Evolutionary conservation across 352 stramenopile species (phyloP).

Genomic region (Phytophthora citrophthora): DNA sequence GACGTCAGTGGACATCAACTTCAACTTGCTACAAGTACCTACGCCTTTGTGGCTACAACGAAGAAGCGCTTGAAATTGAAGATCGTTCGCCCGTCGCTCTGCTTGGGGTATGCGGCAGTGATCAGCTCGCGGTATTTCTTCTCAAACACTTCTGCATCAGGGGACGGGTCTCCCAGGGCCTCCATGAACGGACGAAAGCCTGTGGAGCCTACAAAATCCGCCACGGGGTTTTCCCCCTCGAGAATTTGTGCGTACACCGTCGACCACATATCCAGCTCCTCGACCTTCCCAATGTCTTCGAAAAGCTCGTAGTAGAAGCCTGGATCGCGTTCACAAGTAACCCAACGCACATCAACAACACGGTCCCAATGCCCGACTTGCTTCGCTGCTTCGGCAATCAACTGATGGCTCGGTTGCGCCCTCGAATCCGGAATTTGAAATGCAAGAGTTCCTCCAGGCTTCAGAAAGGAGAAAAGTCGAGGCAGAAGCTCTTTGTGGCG

Average conservation of each 20-base stretch:
- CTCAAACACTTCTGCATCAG: conserved; percentile 41
- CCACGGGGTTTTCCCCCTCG: conserved; percentile 67
- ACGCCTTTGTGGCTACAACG: conserved; percentile 49
- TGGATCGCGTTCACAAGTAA: conserved; percentile 70
- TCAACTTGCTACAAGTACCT: not conserved
- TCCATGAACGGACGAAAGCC: conserved; percentile 67
- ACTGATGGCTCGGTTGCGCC: conserved; percentile 45
- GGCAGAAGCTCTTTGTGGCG: conserved; percentile 51
- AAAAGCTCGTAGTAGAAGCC: conserved; percentile 80
- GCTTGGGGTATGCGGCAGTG: conserved; percentile 59
- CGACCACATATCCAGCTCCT: conserved; percentile 67
- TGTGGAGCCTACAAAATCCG: conserved; percentile 71
- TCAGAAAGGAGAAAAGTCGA: conserved; percentile 54
- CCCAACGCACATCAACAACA: conserved; percentile 62
- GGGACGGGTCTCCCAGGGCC: conserved; percentile 40
- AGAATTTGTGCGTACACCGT: conserved; percentile 68
- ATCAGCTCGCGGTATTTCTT: conserved; percentile 67
- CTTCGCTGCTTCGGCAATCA: conserved; percentile 58
- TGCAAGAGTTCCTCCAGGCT: conserved; percentile 62
- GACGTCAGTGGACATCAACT: conserved; percentile 5
- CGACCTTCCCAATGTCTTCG: conserved; percentile 17
- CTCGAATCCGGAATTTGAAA: conserved; percentile 78
- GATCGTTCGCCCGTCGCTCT: conserved; percentile 60
- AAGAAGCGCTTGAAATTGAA: conserved; percentile 82
- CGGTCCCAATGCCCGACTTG: conserved; percentile 46